phyloP scores from a whole-genome alignment of 1,284 basidiomycete species.

The Ceratobasidium sp. region DNA sequence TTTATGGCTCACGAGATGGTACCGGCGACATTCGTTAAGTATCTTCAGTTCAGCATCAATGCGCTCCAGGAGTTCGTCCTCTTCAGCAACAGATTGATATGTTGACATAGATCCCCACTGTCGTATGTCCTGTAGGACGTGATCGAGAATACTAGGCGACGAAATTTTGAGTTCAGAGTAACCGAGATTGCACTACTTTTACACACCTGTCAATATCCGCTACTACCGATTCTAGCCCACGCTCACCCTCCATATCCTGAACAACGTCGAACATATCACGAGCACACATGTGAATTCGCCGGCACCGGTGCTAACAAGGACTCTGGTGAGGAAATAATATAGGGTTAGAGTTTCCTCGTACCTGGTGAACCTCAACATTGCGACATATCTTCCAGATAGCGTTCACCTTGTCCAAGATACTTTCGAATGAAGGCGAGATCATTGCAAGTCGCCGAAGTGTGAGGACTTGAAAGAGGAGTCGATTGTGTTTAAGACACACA shows the following conservation, averaged over 20 bases:
- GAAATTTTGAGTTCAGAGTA: neutral
- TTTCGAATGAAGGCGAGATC: constrained; percentile 3
- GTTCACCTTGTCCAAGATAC: constrained; percentile 25
- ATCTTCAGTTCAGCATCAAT: constrained; percentile 15
- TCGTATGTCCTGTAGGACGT: neutral
- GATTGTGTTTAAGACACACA: neutral
- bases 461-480: neutral
- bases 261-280: constrained; percentile 23
- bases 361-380: constrained; percentile 22
- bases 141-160: neutral
- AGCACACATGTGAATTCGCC: constrained; percentile 10
- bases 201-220: constrained; percentile 2
- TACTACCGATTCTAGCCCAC: constrained; percentile 19
- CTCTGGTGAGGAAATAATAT: neutral
- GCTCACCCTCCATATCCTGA: constrained; percentile 24
- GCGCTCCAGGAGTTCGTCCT: neutral
- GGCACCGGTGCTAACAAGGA: neutral
- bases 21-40: constrained; percentile 7
- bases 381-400: constrained; percentile 22
- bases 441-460: neutral
- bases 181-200: neutral
- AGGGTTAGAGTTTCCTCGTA: neutral
- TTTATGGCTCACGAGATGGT: neutral
- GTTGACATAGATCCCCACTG: constrained; percentile 1
- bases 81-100: constrained; percentile 16